Conservation (phyloP, 106 monocot genomes). For the Allium sativum region DNA sequence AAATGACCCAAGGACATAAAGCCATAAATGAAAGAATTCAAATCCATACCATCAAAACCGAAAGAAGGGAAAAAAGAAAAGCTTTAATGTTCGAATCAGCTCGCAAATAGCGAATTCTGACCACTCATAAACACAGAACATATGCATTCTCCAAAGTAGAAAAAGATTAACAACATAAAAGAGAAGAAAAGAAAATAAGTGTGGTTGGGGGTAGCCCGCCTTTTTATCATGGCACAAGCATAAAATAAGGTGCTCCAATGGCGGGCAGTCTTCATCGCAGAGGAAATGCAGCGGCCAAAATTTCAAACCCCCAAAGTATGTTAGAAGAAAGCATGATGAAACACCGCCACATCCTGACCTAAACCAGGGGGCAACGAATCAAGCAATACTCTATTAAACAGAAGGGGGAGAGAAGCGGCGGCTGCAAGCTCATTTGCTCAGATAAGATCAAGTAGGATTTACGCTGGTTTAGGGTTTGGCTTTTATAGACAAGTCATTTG, state of each 20-base stretch:
- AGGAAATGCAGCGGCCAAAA: background rate
- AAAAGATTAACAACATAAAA: background rate
- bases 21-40: too few species aligned
- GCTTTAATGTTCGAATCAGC: too few species aligned
- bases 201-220: background rate
- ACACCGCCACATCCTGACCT: background rate
- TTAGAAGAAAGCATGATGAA: background rate
- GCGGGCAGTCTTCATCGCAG: constrained; percentile 8
- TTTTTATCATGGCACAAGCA: background rate
- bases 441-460: constrained; percentile 7
- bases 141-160: too few species aligned
- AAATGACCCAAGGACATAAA: too few species aligned
- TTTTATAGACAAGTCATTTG: background rate
- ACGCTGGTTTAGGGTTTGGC: background rate
- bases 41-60: too few species aligned
- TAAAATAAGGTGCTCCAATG: background rate
- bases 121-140: too few species aligned
- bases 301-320: background rate
- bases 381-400: background rate
- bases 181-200: background rate
- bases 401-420: background rate
- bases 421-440: background rate
- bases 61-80: too few species aligned
- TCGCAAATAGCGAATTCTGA: too few species aligned
- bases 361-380: constrained; percentile 5